Percentiles rank a stretch among this genome's conserved stretches.
Evolutionary conservation across 208 protist species (phyloP).

Genomic region (Balamuthia mandrillaris): DNA sequence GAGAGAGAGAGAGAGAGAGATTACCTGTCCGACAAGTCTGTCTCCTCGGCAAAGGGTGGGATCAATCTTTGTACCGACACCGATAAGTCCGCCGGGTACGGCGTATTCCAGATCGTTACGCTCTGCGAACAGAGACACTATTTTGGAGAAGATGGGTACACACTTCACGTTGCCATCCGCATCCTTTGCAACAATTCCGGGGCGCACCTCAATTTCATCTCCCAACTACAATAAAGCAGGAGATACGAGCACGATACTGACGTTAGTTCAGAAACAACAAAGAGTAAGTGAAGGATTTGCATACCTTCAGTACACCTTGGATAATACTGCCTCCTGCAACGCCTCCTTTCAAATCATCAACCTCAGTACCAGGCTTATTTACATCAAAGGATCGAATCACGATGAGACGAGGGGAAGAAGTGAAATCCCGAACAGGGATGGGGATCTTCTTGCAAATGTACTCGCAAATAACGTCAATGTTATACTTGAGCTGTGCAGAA

Average conservation of each 20-base stretch:
- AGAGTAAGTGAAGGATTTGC: too few species aligned
- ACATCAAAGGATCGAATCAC: conserved; percentile 99
- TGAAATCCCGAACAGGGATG: conserved; percentile 93
- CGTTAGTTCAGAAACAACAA: too few species aligned
- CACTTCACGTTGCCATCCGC: conserved; percentile 84
- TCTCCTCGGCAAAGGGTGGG: conserved; percentile 97
- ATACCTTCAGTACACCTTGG: conserved; percentile 90
- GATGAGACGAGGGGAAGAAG: conserved; percentile 86
- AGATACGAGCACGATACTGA: too few species aligned
- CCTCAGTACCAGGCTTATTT: conserved; percentile 95
- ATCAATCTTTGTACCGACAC: conserved; percentile 99
- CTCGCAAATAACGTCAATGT: conserved; percentile 97
- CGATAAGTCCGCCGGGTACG: conserved; percentile 98
- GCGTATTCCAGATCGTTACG: conserved; percentile 97
- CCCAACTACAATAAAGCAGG: too few species aligned
- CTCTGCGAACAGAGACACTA: conserved; percentile 93
- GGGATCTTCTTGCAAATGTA: conserved; percentile 95
- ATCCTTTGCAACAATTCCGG: conserved; percentile 88
- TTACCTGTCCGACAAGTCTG: conserved; percentile 95
- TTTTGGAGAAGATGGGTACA: conserved; percentile 89
- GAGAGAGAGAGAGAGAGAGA: too few species aligned
- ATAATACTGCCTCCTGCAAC: conserved; percentile 98
- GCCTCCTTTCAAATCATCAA: conserved; percentile 93
- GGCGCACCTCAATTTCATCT: conserved; percentile 98
- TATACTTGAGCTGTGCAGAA: conserved; percentile 95